Evolutionary conservation across 2,329 filamentous ascomycete genomes (phyloP).

Genomic region (Rosellinia necatrix): DNA sequence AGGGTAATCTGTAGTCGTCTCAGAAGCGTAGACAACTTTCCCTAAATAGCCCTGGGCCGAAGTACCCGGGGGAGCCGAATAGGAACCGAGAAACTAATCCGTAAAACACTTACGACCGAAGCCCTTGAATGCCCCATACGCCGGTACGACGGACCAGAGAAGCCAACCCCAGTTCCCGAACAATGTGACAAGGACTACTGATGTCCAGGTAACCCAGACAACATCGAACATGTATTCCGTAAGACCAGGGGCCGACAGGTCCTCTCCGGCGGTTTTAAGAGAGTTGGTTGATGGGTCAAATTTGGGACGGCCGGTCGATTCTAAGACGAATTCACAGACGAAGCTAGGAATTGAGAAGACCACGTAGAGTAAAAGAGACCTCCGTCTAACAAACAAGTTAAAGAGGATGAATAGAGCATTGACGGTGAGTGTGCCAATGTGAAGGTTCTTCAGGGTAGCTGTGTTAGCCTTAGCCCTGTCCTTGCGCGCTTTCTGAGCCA

Average conservation of each 20-base stretch:
- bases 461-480: slow-evolving; percentile 78
- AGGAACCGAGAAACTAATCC: too few species aligned
- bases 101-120: too few species aligned
- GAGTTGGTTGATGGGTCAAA: slow-evolving; percentile 66
- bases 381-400: slow-evolving; percentile 68
- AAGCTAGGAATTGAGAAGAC: slow-evolving; percentile 76
- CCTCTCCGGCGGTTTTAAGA: slow-evolving; percentile 81
- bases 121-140: slow-evolving; percentile 60
- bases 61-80: too few species aligned
- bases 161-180: slow-evolving; percentile 79
- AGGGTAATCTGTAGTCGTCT: too few species aligned
- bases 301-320: slow-evolving; percentile 79
- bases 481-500: slow-evolving; percentile 69
- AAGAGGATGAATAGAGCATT: slow-evolving; percentile 77
- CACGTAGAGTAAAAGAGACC: slow-evolving; percentile 70
- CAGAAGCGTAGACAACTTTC: too few species aligned
- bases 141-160: slow-evolving; percentile 59
- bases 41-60: too few species aligned
- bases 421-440: slow-evolving; percentile 72
- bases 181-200: slow-evolving; percentile 70
- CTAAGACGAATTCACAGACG: slow-evolving; percentile 82
- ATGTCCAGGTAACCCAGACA: slow-evolving; percentile 90
- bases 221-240: slow-evolving; percentile 99
- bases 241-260: slow-evolving; percentile 82
- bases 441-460: slow-evolving; percentile 77